Evolutionary conservation across 2,329 filamentous ascomycete species (phyloP).

Genomic region (Hymenoscyphus fraxineus): DNA sequence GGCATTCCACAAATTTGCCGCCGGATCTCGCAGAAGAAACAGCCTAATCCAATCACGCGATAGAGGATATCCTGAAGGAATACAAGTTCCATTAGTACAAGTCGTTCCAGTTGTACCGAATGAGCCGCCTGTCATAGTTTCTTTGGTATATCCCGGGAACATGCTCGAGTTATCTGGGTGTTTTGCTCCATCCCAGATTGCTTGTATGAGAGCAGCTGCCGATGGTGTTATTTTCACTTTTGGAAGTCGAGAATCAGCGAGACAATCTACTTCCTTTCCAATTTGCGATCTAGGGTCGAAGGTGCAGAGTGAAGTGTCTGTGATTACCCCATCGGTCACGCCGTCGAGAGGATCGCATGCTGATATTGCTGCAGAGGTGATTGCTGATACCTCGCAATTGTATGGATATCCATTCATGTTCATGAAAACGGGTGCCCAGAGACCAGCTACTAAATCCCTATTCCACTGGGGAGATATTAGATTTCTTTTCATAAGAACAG

Average conservation of each 20-base stretch:
- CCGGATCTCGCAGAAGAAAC: constrained; percentile 11
- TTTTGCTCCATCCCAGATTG: constrained; percentile 11
- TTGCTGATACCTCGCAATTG: constrained; percentile 17
- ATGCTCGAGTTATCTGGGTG: not conserved
- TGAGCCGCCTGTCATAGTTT: not conserved
- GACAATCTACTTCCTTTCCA: constrained; percentile 12
- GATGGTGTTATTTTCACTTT: constrained; percentile 10
- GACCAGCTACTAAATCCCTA: not conserved
- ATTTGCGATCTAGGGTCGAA: constrained; percentile 17
- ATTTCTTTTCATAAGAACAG: no score
- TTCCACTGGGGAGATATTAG: not conserved
- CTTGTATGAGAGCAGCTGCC: constrained; percentile 9
- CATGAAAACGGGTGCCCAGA: constrained; percentile 20
- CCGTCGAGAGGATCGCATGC: constrained; percentile 22
- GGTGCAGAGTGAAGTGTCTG: constrained; percentile 11
- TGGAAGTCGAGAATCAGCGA: constrained; percentile 6
- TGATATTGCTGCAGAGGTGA: constrained; percentile 13
- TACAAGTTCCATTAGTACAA: not conserved
- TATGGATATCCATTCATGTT: constrained; percentile 9
- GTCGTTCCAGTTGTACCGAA: not conserved
- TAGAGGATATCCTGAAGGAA: not conserved
- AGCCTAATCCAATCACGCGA: constrained; percentile 4
- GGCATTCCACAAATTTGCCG: constrained; percentile 12
- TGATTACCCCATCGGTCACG: constrained; percentile 20
- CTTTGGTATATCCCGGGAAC: constrained; percentile 14